Percentiles rank a stretch among this genome's conserved stretches.
phyloP scores from a whole-genome alignment of 495 filamentous ascomycete species.

The Xylaria acuta region DNA sequence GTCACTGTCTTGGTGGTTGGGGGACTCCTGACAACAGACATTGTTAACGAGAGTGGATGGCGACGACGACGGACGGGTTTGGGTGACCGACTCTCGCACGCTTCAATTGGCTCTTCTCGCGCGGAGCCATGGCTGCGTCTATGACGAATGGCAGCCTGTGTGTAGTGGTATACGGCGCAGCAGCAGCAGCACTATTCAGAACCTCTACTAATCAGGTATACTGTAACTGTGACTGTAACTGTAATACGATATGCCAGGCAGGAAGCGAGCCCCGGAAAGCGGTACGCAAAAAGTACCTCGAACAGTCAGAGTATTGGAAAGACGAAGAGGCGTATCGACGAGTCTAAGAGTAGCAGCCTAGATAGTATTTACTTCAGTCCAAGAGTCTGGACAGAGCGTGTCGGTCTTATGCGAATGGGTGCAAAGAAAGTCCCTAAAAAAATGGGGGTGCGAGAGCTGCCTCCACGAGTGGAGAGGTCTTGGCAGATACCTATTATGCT shows the following conservation, averaged over 20 bases:
- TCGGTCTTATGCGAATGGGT: conserved; percentile 10
- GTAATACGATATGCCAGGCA: not conserved
- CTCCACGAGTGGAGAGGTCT: conserved; percentile 19
- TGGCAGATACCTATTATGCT: conserved; percentile 20
- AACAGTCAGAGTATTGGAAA: not conserved
- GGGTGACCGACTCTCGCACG: conserved; percentile 51
- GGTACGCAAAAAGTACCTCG: not conserved
- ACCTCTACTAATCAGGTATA: not conserved
- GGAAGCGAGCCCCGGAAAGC: not conserved
- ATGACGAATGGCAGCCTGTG: conserved; percentile 7
- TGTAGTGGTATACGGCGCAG: not conserved
- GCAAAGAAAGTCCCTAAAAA: conserved; percentile 4
- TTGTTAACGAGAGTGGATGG: conserved; percentile 31
- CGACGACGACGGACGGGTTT: conserved; percentile 4
- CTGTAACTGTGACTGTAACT: too few species aligned
- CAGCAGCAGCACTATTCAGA: not conserved
- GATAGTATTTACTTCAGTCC: not conserved
- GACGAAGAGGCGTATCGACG: not conserved
- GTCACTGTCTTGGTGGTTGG: conserved; percentile 50
- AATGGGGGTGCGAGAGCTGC: conserved; percentile 19
- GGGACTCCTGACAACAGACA: conserved; percentile 48
- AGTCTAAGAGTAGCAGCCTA: conserved; percentile 5
- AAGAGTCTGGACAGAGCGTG: not conserved
- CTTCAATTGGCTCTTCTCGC: conserved; percentile 64
- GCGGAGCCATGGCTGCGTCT: conserved; percentile 55